Evolutionary conservation across 495 filamentous ascomycete genomes (phyloP), one percentile per base, ranked within the genome.

Genomic region (Penicillium silybi): DNA sequence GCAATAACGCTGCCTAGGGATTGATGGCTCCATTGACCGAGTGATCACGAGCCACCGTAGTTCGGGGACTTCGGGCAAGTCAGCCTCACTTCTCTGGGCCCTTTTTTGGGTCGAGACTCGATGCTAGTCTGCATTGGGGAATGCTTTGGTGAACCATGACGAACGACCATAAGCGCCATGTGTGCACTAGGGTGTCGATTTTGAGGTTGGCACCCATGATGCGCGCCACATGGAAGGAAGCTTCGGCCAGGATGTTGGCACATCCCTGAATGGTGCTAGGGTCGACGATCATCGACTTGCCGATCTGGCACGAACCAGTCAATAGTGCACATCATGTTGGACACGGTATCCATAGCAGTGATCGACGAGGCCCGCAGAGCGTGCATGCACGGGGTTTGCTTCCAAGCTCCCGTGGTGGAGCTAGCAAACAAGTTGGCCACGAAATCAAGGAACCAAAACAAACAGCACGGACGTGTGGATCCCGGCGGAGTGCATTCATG

Each of bases 221-320:
- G 40, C 9, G 44, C 38, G 52, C 55, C 55, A 62, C 48, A 52
- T 48, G 52, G 41, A 43, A 54, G 17, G 26, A 52, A 63, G 50
- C 56, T 63, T 60, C 26, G 17, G 41, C 38, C 41, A 46, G 37
- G 25, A 47, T 34, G 46, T 43, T 53, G 52, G 37, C 41, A 41
- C 23, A 43, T 54, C 39, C 42, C 29, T 47, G 3, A 48, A 32
- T 25, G 34, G 25, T 43, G 43, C 50, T 49, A 46, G 41, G 13
- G 7, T 48, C 15, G 42, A 26, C 20, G 58, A 64, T 64, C 61
- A 40, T 32, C 29, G 35, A n/a, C 35, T 17, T 4, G 58, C 35
- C 47, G 52, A 64, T 62, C 58, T 48, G 48, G 23, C 56, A 54
- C 46, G 51, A 51, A 51, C 51, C 56, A 56, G 43, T 47, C 53